Base-by-base conservation (phyloP, 2,329 filamentous ascomycete species). In the Neonectria coccinea region DNA sequence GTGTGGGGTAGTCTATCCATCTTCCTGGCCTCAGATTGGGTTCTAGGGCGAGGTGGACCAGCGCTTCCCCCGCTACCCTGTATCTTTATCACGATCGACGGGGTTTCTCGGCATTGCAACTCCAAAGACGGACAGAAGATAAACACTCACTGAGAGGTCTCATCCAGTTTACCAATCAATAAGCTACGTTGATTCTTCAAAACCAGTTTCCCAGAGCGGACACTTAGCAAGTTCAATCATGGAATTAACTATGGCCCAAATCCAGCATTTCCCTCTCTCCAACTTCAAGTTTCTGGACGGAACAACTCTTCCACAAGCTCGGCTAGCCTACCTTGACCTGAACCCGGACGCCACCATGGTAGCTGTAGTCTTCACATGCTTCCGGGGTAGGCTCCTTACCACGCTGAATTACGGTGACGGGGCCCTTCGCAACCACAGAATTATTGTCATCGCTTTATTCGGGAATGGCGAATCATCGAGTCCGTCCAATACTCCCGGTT, bases 351-450 rank as follows among this genome's bases (percentile, higher is more conserved):
- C 48, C 53, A 81, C 55, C 74, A 83, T 82, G 51, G 74, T 72
- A n/a, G 80, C 81, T 16, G 73, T 88, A 14, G 80, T 88, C 12
- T 81, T 83, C 25, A 88, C 85, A 2, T 88, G 86, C 73, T 88
- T 85, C 71, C 80, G 82, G 5, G 86, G 86, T 25, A 79, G 79
- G 9, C 80, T 89, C 18, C 79, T 81, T 31, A 79, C 75, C 2
- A 87, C 86, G 1, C 68, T 84, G 3, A 84, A 78, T 48, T 86
- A 85, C 67, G 76, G 81, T 52, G 70, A 74, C 5, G 78, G 79
- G 5, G 79, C 80, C 0, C 71, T 85, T 2, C 73, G 84, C 33
- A 64, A 75, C 27, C 73, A 83, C 71, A 78, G 82, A 62, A 77
- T 85, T 12, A 77, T 86, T 39, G 80, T 83, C 14, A 77, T 83